Evolutionary conservation across 148 eudicot genomes (phyloP).

Genomic region (Chenopodium album): DNA sequence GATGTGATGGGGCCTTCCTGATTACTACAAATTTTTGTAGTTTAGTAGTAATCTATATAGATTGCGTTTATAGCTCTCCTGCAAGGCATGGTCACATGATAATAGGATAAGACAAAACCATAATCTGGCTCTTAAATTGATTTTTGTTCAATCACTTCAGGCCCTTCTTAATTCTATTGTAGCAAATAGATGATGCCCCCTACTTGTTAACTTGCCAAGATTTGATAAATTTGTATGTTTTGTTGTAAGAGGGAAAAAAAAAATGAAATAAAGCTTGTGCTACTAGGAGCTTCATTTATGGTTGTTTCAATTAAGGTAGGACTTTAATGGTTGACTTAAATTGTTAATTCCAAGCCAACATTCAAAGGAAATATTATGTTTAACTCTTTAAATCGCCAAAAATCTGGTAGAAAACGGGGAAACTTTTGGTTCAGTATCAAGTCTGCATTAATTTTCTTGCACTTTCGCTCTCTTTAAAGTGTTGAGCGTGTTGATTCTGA

Average conservation of each 20-base stretch:
- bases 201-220: not conserved
- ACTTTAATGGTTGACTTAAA: too few species aligned
- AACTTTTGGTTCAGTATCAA: not conserved
- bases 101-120: not conserved
- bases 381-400: not conserved
- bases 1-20: not conserved
- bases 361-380: not conserved
- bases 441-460: not conserved
- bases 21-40: not conserved
- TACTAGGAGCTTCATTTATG: not conserved
- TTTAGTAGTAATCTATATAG: not conserved
- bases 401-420: not conserved
- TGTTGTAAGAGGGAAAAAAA: not conserved
- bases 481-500: not conserved
- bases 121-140: not conserved
- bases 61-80: not conserved
- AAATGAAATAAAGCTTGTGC: too few species aligned
- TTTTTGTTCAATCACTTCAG: not conserved
- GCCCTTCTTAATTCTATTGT: not conserved
- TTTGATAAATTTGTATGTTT: not conserved
- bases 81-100: not conserved
- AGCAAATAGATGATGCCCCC: not conserved
- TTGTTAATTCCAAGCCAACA: too few species aligned
- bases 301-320: not conserved
- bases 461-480: not conserved